A percentile compares a stretch with the other conserved stretches of the same genome.
Evolutionary conservation across 805 yeast species (phyloP).

Genomic region (Metschnikowia similis): DNA sequence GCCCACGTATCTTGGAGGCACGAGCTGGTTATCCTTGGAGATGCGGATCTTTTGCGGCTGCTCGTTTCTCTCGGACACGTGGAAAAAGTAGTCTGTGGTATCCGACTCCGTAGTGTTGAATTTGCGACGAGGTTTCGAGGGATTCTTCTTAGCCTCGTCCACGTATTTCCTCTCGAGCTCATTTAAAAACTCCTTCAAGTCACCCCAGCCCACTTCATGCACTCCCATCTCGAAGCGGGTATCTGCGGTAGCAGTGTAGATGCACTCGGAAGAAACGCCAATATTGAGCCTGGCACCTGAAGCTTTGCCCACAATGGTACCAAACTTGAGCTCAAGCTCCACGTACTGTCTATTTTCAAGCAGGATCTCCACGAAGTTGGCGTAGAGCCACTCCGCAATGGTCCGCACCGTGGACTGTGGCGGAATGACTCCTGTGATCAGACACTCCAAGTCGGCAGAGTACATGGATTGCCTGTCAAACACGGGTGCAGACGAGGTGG

Average conservation of each 20-base stretch:
- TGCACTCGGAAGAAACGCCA: conserved; percentile 66
- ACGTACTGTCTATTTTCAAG: conserved; percentile 49
- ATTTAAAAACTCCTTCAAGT: conserved; percentile 49
- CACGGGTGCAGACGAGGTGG: conserved; percentile 17
- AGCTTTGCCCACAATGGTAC: conserved; percentile 61
- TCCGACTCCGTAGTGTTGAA: conserved; percentile 60
- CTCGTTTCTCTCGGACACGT: conserved; percentile 59
- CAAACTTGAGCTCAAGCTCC: conserved; percentile 74
- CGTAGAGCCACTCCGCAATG: conserved; percentile 86
- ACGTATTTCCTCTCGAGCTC: conserved; percentile 51
- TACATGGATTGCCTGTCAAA: conserved; percentile 29
- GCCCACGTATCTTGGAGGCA: conserved; percentile 65
- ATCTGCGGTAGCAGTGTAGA: conserved; percentile 51
- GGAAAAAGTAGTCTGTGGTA: conserved; percentile 58
- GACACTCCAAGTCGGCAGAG: conserved; percentile 40
- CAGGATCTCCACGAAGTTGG: conserved; percentile 65
- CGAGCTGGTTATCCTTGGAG: conserved; percentile 53
- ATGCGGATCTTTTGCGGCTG: conserved; percentile 62
- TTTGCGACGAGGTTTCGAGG: conserved; percentile 39
- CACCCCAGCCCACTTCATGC: conserved; percentile 58
- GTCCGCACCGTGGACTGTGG: conserved; percentile 77
- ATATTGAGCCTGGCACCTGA: conserved; percentile 59
- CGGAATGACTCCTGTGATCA: conserved; percentile 72
- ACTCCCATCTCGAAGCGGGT: conserved; percentile 63
- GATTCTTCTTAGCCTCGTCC: conserved; percentile 30